Conservation (phyloP, 257 asterid species). For the Agastache rugosa region DNA sequence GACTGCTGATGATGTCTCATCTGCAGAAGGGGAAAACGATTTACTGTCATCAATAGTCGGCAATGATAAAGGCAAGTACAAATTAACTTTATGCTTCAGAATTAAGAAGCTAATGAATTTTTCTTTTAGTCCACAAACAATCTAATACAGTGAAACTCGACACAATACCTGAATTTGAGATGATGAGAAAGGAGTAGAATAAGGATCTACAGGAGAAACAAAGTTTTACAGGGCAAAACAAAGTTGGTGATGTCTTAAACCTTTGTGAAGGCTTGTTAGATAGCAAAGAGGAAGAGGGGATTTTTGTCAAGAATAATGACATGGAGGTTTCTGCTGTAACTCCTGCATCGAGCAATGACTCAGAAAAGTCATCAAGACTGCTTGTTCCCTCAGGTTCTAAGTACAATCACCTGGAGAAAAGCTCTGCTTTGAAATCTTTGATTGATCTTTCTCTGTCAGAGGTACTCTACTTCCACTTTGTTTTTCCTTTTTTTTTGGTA, state of each 20-base stretch:
- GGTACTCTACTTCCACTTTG: conserved; percentile 46
- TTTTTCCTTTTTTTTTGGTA: not conserved
- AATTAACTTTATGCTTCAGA: conserved; percentile 47
- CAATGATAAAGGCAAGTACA: conserved; percentile 64
- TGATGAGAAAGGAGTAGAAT: too few relatives aligned
- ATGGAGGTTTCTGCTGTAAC: conserved; percentile 46
- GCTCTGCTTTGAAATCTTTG: conserved; percentile 58
- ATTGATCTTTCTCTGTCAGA: conserved; percentile 53
- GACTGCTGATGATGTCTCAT: conserved; percentile 47
- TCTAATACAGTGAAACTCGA: conserved; percentile 38
- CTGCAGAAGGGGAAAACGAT: conserved; percentile 59
- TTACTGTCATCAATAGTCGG: conserved; percentile 73
- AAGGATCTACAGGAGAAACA: too few relatives aligned
- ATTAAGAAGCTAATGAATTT: conserved; percentile 37
- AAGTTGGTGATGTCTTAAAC: too few relatives aligned
- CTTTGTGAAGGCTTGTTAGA: conserved; percentile 46
- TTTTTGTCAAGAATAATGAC: conserved; percentile 48
- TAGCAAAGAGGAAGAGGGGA: conserved; percentile 56
- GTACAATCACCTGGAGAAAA: conserved; percentile 60
- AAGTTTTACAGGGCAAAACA: too few relatives aligned
- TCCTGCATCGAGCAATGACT: conserved; percentile 49
- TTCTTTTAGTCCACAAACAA: conserved; percentile 43
- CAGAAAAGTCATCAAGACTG: conserved; percentile 67
- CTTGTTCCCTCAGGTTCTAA: conserved; percentile 91
- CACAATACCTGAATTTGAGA: too few relatives aligned